A percentile compares a stretch with the other conserved stretches of the same genome.
phyloP scores from a whole-genome alignment of 1,284 basidiomycete species.

The Trichosporon sp. region DNA sequence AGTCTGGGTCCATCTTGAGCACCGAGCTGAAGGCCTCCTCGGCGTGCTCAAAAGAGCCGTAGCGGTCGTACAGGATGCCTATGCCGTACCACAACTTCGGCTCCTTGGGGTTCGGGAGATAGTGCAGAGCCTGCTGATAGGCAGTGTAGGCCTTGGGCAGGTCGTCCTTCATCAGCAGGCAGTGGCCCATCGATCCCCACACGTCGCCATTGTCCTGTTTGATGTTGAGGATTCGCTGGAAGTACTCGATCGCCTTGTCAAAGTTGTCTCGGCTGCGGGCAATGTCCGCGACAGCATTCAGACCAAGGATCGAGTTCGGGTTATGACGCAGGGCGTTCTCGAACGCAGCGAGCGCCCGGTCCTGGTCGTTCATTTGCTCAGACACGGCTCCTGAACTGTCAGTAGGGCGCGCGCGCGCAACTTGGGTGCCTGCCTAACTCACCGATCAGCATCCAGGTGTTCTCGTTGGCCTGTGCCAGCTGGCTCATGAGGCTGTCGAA shows the following conservation, averaged over 20 bases:
- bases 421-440: too few species aligned
- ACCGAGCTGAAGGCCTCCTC: constrained; percentile 98
- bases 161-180: constrained; percentile 99
- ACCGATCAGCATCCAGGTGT: constrained; percentile 90
- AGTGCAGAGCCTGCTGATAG: constrained; percentile 96
- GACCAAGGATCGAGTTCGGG: constrained; percentile 73
- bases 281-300: constrained; percentile 74
- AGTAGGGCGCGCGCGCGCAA: neutral
- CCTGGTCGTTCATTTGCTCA: constrained; percentile 83
- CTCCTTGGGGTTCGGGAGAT: constrained; percentile 94
- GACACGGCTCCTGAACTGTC: constrained; percentile 65
- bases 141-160: constrained; percentile 97
- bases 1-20: constrained; percentile 94
- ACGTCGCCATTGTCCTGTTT: constrained; percentile 91
- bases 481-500: constrained; percentile 29
- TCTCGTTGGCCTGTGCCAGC: constrained; percentile 75
- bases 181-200: constrained; percentile 91
- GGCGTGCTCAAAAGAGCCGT: constrained; percentile 95
- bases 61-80: constrained; percentile 96
- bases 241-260: constrained; percentile 77
- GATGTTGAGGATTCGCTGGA: constrained; percentile 79
- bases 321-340: constrained; percentile 90
- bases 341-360: constrained; percentile 81
- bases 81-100: constrained; percentile 99
- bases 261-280: constrained; percentile 55